Evolutionary conservation across 2,329 filamentous ascomycete genomes (phyloP), one percentile per base, ranked within the genome.

Genomic region (Aspergillus hiratsukae): DNA sequence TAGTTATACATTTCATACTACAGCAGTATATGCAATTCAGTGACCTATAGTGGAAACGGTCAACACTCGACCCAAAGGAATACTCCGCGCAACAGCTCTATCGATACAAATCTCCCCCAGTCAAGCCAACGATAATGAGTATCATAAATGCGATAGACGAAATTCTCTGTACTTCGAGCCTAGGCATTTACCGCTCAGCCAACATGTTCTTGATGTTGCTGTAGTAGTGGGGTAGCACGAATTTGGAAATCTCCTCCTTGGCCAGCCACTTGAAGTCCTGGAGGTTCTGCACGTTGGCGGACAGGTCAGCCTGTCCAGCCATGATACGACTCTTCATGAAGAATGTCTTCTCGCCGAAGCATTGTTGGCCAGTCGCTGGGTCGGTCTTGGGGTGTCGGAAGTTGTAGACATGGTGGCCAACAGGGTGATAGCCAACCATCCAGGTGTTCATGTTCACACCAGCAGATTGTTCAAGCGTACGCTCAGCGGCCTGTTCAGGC

Each of bases 361-460:
- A 75, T 63, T 79, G 56, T 56, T 61, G 66, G 56, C 60, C 68
- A 49, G 58, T 59, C 19, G 70, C 67, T 56, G 68, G 72, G 72
- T 69, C 81, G 76, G 64, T 74, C 69, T 64, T 74, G 71, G 69
- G 79, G 65, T 66, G 73, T 64, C 64, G 81, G 81, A 80, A 81
- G 60, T 84, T 77, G 59, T 78, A 78, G 63, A 89, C 80, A 68
- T 89, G 77, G 76, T 97, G 89, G 27, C 92, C 93, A 57, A 97
- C 83, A 10, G 94, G 94, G 57, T 89, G 88, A 66, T 91, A 91
- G 58, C 91, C 93, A 52, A 99, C 89, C 65, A 97, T 85, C 92
- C 94, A 99, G 54, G 91, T 97, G 80, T 97, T 97, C 92, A 99
- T 97, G 81, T 99, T 95, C 59, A 89, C 78, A 57, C 94, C 94